Percentiles rank a stretch among this genome's conserved stretches.
phyloP scores from a whole-genome alignment of 352 stramenopile species.

The Phytopythium chamaehyphon region DNA sequence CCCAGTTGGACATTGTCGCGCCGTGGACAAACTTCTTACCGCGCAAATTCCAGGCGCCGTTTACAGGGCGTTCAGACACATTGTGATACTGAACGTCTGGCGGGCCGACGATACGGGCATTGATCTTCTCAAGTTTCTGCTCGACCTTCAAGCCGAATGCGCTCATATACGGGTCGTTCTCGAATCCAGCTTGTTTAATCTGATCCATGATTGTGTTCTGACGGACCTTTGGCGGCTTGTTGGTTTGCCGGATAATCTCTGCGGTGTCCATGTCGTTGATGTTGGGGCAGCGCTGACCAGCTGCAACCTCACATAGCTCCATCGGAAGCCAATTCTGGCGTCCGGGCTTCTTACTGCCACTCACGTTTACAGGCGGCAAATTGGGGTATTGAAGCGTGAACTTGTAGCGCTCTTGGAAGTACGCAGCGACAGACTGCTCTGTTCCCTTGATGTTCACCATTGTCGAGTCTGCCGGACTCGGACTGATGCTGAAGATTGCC shows the following conservation, averaged over 20 bases:
- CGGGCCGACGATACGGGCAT: constrained; percentile 46
- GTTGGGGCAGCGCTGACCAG: constrained; percentile 63
- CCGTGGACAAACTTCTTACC: constrained; percentile 66
- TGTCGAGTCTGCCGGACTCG: constrained; percentile 29
- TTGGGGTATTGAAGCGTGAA: constrained; percentile 49
- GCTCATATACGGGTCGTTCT: constrained; percentile 59
- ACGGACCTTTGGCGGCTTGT: constrained; percentile 37
- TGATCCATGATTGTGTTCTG: constrained; percentile 59
- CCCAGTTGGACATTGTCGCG: constrained; percentile 47
- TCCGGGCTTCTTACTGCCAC: constrained; percentile 39
- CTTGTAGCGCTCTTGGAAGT: constrained; percentile 63
- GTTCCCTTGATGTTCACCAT: constrained; percentile 55
- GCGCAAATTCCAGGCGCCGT: constrained; percentile 73
- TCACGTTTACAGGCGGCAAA: constrained; percentile 66
- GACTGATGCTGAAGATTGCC: constrained; percentile 49
- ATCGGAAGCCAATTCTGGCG: constrained; percentile 72
- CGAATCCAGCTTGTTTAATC: constrained; percentile 56
- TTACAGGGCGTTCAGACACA: constrained; percentile 51
- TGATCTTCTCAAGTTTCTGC: constrained; percentile 38
- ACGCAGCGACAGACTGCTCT: constrained; percentile 46
- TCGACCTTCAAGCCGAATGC: constrained; percentile 65
- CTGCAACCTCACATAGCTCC: constrained; percentile 73
- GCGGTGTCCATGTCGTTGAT: constrained; percentile 79
- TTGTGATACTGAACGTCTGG: constrained; percentile 62
- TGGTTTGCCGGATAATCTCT: constrained; percentile 78